A percentile compares a stretch with the other conserved stretches of the same genome.
Conservation (phyloP, 176 grass and related monocot genomes). For the Aegilops tauschii region DNA sequence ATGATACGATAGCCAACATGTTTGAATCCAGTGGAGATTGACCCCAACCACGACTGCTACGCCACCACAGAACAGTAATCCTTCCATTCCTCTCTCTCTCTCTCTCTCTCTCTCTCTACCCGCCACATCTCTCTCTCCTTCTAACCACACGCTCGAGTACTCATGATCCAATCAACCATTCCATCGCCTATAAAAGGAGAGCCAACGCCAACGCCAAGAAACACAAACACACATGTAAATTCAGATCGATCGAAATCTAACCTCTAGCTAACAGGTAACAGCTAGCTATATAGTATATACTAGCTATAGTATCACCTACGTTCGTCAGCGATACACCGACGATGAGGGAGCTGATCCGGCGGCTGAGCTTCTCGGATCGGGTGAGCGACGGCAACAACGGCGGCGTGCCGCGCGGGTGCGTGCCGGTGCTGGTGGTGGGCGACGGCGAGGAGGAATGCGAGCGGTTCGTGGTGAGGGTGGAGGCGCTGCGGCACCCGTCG, state of each 20-base stretch:
- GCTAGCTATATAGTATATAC: neutral
- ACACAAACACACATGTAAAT: neutral
- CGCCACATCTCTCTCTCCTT: neutral
- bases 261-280: neutral
- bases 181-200: slow-evolving; percentile 13
- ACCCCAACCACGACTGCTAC: neutral
- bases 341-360: slow-evolving; percentile 49
- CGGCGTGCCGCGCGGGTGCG: slow-evolving; percentile 57
- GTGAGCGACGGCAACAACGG: neutral
- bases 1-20: slow-evolving; percentile 11
- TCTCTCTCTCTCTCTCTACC: neutral
- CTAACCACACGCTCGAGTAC: too few species aligned
- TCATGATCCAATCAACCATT: neutral
- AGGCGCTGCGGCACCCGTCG: slow-evolving; percentile 58
- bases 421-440: slow-evolving; percentile 63
- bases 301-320: too few species aligned
- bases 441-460: slow-evolving; percentile 30
- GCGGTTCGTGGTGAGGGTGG: slow-evolving; percentile 63
- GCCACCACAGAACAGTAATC: neutral
- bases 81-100: neutral
- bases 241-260: neutral
- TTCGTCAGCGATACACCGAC: neutral
- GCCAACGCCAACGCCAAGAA: neutral
- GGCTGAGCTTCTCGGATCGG: slow-evolving; percentile 45
- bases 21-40: neutral